Evolutionary conservation across 2,329 filamentous ascomycete species (phyloP).

Genomic region (Calonectria ilicicola): DNA sequence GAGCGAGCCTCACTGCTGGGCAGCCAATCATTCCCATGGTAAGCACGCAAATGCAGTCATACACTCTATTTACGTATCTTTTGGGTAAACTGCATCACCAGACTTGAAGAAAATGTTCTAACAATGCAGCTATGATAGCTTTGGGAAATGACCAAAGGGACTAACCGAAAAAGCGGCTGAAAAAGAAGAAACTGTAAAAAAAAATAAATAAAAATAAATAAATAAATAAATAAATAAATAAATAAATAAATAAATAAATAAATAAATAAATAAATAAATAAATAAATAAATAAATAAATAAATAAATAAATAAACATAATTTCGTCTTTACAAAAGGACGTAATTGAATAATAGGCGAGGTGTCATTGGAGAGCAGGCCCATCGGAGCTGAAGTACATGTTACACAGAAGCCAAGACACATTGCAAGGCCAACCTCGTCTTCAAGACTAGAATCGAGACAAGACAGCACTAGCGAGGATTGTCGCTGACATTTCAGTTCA

Average conservation of each 20-base stretch:
- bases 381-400: background rate
- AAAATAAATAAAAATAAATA: background rate
- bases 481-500: background rate
- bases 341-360: constrained; percentile 3
- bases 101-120: background rate
- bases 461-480: background rate
- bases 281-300: background rate
- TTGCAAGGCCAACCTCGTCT: background rate
- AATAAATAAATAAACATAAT: background rate
- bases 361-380: background rate
- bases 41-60: background rate
- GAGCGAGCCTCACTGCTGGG: background rate
- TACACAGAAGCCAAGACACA: background rate
- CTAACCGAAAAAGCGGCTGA: background rate
- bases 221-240: background rate
- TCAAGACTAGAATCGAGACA: background rate
- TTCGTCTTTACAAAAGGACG: background rate
- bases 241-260: background rate
- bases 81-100: constrained; percentile 1
- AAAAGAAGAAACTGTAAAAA: background rate
- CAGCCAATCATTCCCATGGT: background rate
- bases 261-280: background rate
- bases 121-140: background rate
- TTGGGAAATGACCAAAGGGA: background rate
- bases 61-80: background rate